Percentiles rank a stretch among this genome's conserved stretches.
phyloP scores from a whole-genome alignment of 2,329 filamentous ascomycete species.

The Sporothrix dimorphospora region DNA sequence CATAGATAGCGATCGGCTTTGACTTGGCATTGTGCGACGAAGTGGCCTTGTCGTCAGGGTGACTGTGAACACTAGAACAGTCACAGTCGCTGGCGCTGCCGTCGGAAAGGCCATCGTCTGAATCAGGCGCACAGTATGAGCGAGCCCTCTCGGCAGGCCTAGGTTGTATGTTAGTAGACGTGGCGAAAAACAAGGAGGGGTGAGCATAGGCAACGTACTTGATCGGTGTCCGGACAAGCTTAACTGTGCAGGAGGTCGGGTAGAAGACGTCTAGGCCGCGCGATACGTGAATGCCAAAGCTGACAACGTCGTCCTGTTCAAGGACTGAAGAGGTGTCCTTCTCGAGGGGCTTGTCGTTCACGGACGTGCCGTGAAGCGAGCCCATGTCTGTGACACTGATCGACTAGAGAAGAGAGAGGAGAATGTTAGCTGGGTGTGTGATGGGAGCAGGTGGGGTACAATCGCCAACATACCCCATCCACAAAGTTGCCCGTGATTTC shows the following conservation, averaged over 20 bases:
- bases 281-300: constrained; percentile 48
- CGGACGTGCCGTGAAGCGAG: constrained; percentile 59
- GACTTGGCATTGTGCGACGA: neutral
- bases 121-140: constrained; percentile 39
- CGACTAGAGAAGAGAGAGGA: constrained; percentile 41
- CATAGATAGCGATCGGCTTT: neutral
- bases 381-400: constrained; percentile 51
- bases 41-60: neutral
- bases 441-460: neutral
- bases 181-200: neutral
- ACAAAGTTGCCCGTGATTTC: constrained; percentile 51
- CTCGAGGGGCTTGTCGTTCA: constrained; percentile 43
- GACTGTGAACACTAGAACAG: neutral
- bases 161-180: constrained; percentile 4
- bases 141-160: constrained; percentile 24
- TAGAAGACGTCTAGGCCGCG: constrained; percentile 41
- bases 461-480: constrained; percentile 45
- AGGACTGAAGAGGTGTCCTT: constrained; percentile 35
- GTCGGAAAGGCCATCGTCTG: constrained; percentile 28
- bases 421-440: neutral
- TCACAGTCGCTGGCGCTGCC: constrained; percentile 25
- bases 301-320: constrained; percentile 43
- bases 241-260: constrained; percentile 38
- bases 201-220: constrained; percentile 32
- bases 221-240: constrained; percentile 31